Percentiles rank a stretch among this genome's conserved stretches.
Conservation (phyloP, 108 stramenopile species). For the Skeletonema menzelii region DNA sequence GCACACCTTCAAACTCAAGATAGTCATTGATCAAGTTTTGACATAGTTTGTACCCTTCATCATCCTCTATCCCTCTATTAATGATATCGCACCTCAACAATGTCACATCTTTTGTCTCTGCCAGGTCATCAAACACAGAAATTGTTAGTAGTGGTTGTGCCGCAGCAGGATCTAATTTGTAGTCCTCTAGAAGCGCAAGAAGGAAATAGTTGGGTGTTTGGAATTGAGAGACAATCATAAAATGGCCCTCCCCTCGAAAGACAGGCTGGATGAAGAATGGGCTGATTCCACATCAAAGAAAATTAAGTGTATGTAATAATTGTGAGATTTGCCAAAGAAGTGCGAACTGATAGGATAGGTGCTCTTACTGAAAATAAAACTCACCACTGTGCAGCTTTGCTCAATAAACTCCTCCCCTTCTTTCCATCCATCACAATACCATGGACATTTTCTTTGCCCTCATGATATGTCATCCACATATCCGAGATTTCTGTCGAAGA, state of each 20-base stretch:
- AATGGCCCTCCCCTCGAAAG: constrained; percentile 82
- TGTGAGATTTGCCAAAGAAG: neutral
- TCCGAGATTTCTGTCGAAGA: constrained; percentile 64
- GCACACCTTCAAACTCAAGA: constrained; percentile 48
- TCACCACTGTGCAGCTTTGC: constrained; percentile 53
- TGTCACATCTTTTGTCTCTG: constrained; percentile 55
- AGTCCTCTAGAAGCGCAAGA: constrained; percentile 83
- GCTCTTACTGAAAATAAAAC: neutral
- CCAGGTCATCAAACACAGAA: constrained; percentile 78
- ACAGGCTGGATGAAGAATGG: constrained; percentile 86
- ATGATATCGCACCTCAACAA: constrained; percentile 80
- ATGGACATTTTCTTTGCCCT: constrained; percentile 59
- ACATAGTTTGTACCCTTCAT: constrained; percentile 68
- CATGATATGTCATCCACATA: constrained; percentile 81
- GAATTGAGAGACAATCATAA: constrained; percentile 83
- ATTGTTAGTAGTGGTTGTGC: constrained; percentile 82
- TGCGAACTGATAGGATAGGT: neutral
- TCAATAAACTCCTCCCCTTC: constrained; percentile 50
- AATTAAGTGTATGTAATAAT: neutral
- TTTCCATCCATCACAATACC: constrained; percentile 47
- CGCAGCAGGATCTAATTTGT: constrained; percentile 78
- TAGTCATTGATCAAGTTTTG: constrained; percentile 61
- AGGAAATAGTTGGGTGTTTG: constrained; percentile 74
- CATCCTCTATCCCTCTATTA: constrained; percentile 69
- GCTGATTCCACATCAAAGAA: constrained; percentile 16